A percentile compares a stretch with the other conserved stretches of the same genome.
These are phyloP conservation scores for Annona squamosa DNA, from an alignment of 164 flowering plant genomes.

Conservation along the genomic window DNA sequence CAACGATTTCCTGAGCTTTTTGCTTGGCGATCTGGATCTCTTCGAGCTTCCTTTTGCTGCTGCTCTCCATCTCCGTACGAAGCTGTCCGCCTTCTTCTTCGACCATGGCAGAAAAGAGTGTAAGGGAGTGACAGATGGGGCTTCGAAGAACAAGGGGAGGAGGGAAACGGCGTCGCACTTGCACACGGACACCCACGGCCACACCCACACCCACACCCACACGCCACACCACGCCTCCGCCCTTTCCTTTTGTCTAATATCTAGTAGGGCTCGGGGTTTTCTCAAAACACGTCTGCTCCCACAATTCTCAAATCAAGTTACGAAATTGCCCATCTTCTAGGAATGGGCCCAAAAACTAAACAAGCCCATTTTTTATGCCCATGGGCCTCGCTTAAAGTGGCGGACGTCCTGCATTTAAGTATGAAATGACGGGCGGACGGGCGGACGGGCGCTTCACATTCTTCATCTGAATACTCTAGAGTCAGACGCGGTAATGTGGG, in stretches of 20 bases:
- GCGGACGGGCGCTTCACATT: too few relatives aligned
- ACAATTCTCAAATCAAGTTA: too few relatives aligned
- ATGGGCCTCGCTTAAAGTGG: too few relatives aligned
- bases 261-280: not conserved
- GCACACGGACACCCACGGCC: not conserved
- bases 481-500: too few relatives aligned
- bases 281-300: too few relatives aligned
- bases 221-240: not conserved
- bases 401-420: too few relatives aligned
- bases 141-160: not conserved
- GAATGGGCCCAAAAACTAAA: too few relatives aligned
- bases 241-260: not conserved
- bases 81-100: conserved; percentile 17
- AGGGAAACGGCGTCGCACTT: not conserved
- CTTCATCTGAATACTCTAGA: too few relatives aligned
- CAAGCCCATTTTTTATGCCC: too few relatives aligned
- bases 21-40: conserved; percentile 77
- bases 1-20: conserved; percentile 82
- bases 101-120: not conserved
- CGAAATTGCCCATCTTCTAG: too few relatives aligned
- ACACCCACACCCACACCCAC: not conserved
- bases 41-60: conserved; percentile 30
- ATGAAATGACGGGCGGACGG: too few relatives aligned
- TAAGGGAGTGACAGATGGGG: not conserved
- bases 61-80: conserved; percentile 10